Base-by-base conservation (phyloP, 768 basidiomycete genomes). In the Peribolospora baueri region DNA sequence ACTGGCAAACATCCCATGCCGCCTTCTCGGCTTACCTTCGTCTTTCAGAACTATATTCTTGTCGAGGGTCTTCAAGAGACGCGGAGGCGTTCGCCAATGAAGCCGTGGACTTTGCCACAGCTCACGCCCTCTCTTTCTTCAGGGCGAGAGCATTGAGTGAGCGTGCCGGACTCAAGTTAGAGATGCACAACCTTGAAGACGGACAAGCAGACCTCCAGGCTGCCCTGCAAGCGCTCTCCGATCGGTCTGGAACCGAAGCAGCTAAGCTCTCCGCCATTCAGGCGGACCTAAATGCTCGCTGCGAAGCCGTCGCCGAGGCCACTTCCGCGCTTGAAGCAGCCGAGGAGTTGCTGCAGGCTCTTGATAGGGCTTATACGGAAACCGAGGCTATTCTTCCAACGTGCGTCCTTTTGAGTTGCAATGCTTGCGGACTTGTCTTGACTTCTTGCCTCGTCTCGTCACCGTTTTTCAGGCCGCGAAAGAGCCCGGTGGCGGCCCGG, bases 1-100 rank as follows among this genome's bases (percentile, higher is more conserved):
- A 25, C 39, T 42, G 38, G 36, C n/a, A 1, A 25, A 11, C 42
- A 10, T 47, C 42, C 10, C 54, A 68, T 61, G 79, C 77, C 8
- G 72, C 91, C 4, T 68, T 87, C 4, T 68, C 70, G 0, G 77
- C 79, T 0, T 68, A 83, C 3, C 75, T 90, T 56, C 70, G 76
- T 3, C 70, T 91, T 5, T 70, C 75, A 0, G 72, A 76, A 6
- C 71, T 75, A 0, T 84, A 87, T 61, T 71, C 78, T 14, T 65
- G 69, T 0, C 76, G 85, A 13, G 91, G 91, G 0, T 85, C 87
- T 5, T 75, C 79, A 3, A 76, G 81, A 25, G 86, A 90, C 61
- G 79, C 84, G 2, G 79, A 84, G 57, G 88, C 82, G 61, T 91
- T 87, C 64, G 73, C 80, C 0, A 72, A 80, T 46, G 81, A 86